Evolutionary conservation across 2,329 filamentous ascomycete genomes (phyloP), one percentile per base, ranked within the genome.

Genomic region (Fusarium paranaense): DNA sequence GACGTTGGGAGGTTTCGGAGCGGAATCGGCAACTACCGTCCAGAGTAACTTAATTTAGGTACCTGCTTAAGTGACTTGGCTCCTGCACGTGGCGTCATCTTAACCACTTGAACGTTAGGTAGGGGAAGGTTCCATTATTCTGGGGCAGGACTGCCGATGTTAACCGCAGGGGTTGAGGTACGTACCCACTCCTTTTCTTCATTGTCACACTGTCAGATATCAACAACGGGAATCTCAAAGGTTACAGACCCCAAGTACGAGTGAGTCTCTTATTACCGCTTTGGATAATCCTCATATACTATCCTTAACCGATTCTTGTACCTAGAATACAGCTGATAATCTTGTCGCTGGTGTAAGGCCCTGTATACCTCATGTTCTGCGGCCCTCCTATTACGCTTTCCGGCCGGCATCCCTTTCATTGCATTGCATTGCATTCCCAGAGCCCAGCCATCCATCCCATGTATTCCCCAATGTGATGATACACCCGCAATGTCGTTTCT

Each of bases 61-160:
- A 54, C 73, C 66, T 78, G 63, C 66, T 66, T 71, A 58, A 73
- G 45, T 68, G 67, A 69, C 59, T 64, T 74, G 67, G 61, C 70
- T 61, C 66, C 71, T 67, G 75, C 74, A 70, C 73, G 73, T 77
- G 72, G 76, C 77, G 76, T 78, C 76, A 78, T 78, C 69, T 58
- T 63, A 67, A 66, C 65, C 37, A 32, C 27, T 30, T 30, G 7
- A 30, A 30, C 27, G 27, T 30, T 30, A 30, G 27, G 27, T 50
- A 47, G 25, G 62, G 57, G 37, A 38, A 52, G 57, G 56, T 64
- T 56, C 30, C 50, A 54, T 54, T 67, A 38, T 54, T 54, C 45
- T 66, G 64, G 38, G 25, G 45, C 42, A 22, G 22, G 40, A 54
- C 50, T 72, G 60, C 76, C 76, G 76, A 67, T 59, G 59, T 72